A percentile compares a stretch with the other conserved stretches of the same genome.
Evolutionary conservation across 2,329 filamentous ascomycete genomes (phyloP).

Genomic region (Sporothrix pallida): DNA sequence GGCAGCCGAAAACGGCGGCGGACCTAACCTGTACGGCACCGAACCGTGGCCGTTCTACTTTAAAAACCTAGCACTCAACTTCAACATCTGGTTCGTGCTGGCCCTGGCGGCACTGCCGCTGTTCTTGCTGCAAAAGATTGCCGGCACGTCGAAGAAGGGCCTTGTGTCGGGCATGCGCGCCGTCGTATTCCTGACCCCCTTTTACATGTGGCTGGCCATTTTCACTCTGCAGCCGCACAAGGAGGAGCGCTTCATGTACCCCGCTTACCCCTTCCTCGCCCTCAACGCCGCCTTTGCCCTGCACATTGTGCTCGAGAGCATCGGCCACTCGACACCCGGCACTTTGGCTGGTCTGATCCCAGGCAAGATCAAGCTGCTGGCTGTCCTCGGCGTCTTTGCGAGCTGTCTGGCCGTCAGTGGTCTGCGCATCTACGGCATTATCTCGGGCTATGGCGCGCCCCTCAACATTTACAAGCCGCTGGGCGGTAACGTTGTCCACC

Average conservation of each 20-base stretch:
- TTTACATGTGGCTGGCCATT: constrained; percentile 92
- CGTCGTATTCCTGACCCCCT: constrained; percentile 78
- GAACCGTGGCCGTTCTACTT: constrained; percentile 98
- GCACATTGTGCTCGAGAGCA: constrained; percentile 76
- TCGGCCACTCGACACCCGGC: constrained; percentile 73
- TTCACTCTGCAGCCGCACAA: constrained; percentile 96
- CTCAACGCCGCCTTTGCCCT: constrained; percentile 86
- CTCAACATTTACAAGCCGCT: constrained; percentile 73
- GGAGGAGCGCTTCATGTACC: constrained; percentile 98
- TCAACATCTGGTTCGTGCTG: constrained; percentile 90
- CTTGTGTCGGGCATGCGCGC: constrained; percentile 75
- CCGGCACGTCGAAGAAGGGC: constrained; percentile 65
- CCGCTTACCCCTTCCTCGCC: constrained; percentile 86
- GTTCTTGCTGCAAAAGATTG: constrained; percentile 72
- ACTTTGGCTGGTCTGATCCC: constrained; percentile 74
- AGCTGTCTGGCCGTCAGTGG: constrained; percentile 57
- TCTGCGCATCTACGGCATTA: constrained; percentile 75
- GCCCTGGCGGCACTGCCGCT: constrained; percentile 77
- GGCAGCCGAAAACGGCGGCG: constrained; percentile 74
- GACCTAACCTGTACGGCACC: constrained; percentile 91
- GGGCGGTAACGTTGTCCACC: constrained; percentile 52
- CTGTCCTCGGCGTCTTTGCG: constrained; percentile 51
- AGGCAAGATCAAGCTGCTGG: constrained; percentile 71
- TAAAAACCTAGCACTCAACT: constrained; percentile 88
- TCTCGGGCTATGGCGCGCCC: constrained; percentile 83